Evolutionary conservation across 2,329 filamentous ascomycete species (phyloP).

Genomic region (Bipolaris zeicola): DNA sequence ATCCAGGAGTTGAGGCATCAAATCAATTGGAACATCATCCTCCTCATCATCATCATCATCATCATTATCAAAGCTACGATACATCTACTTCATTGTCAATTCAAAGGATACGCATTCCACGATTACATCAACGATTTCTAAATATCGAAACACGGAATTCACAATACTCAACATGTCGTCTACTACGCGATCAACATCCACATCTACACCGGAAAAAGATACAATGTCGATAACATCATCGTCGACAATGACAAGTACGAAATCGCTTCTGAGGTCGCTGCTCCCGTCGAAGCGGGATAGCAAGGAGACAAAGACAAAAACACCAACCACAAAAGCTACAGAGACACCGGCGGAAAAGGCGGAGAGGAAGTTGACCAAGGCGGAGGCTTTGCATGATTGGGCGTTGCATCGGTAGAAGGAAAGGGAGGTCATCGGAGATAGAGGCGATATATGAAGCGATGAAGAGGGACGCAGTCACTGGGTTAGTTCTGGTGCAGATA

Average conservation of each 20-base stretch:
- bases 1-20: too few relatives aligned
- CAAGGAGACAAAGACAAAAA: background rate
- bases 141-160: background rate
- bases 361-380: constrained; percentile 15
- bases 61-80: too few relatives aligned
- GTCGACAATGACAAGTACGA: constrained; percentile 34
- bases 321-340: background rate
- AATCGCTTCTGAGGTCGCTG: constrained; percentile 29
- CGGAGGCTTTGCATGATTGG: constrained; percentile 26
- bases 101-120: too few relatives aligned
- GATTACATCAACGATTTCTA: background rate
- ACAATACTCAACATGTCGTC: background rate
- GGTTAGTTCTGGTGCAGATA: background rate
- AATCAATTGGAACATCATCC: too few relatives aligned
- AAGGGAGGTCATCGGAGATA: too few relatives aligned
- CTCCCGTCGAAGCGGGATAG: constrained; percentile 17
- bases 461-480: background rate
- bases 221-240: constrained; percentile 26
- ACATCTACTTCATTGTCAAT: too few relatives aligned
- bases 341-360: constrained; percentile 19
- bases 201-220: constrained; percentile 13
- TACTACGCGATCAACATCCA: background rate
- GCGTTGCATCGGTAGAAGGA: constrained; percentile 13
- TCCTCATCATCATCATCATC: too few relatives aligned
- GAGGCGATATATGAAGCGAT: background rate